phyloP scores from a whole-genome alignment of 768 basidiomycete species.

The Termitomyces sp. region DNA sequence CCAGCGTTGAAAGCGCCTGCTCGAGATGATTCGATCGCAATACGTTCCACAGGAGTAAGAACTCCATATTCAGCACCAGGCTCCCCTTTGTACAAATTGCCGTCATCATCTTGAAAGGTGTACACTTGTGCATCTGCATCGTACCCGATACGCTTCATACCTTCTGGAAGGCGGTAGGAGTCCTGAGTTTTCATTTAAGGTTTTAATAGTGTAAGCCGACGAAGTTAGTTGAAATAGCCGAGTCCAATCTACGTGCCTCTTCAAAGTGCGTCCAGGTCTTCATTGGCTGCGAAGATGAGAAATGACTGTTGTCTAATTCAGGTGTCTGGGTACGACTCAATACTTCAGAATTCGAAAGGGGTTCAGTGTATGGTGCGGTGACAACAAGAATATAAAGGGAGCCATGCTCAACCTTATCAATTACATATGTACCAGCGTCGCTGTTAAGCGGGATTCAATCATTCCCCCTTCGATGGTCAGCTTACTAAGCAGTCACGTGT shows the following conservation, averaged over 20 bases:
- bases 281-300: slow-evolving; percentile 13
- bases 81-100: slow-evolving; percentile 37
- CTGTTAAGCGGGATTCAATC: too few species aligned
- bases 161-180: slow-evolving; percentile 34
- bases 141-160: slow-evolving; percentile 46
- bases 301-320: background rate
- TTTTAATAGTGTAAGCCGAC: background rate
- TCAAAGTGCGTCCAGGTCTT: slow-evolving; percentile 26
- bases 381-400: background rate
- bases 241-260: slow-evolving; percentile 27
- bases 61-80: slow-evolving; percentile 42
- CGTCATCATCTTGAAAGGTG: slow-evolving; percentile 41
- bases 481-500: too few species aligned
- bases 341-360: background rate
- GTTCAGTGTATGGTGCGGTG: background rate
- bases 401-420: background rate
- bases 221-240: background rate
- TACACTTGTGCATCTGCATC: slow-evolving; percentile 50
- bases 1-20: slow-evolving; percentile 23
- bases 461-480: too few species aligned
- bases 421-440: background rate
- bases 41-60: slow-evolving; percentile 29
- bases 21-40: slow-evolving; percentile 14
- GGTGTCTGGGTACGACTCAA: background rate
- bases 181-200: slow-evolving; percentile 24